Conservation (phyloP, 148 eudicot species). For the Persicaria tinctoria region DNA sequence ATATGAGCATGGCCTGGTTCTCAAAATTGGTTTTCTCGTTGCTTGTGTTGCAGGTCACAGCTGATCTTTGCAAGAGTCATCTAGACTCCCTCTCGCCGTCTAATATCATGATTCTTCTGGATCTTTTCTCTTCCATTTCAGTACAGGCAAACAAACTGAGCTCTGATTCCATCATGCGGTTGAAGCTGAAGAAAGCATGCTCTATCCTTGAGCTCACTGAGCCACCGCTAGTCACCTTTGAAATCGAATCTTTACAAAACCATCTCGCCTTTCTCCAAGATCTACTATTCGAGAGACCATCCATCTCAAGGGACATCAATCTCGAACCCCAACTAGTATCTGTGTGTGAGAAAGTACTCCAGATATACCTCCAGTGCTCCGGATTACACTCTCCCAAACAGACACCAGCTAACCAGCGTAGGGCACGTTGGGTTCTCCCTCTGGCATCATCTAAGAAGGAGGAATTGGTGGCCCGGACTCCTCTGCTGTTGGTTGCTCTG, state of each 20-base stretch:
- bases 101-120: constrained; percentile 50
- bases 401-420: constrained; percentile 22
- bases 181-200: constrained; percentile 67
- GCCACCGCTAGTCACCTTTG: constrained; percentile 78
- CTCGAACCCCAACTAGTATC: constrained; percentile 47
- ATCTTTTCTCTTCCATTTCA: constrained; percentile 48
- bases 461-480: constrained; percentile 72
- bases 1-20: background rate
- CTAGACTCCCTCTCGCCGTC: constrained; percentile 40
- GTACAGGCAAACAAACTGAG: constrained; percentile 64
- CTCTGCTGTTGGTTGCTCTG: constrained; percentile 58
- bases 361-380: constrained; percentile 67
- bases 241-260: constrained; percentile 67
- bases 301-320: constrained; percentile 39
- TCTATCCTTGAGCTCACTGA: constrained; percentile 68
- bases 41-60: constrained; percentile 45
- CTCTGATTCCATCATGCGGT: constrained; percentile 36
- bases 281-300: constrained; percentile 34
- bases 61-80: constrained; percentile 69
- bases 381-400: constrained; percentile 29
- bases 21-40: background rate
- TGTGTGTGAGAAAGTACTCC: constrained; percentile 59
- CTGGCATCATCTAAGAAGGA: constrained; percentile 71
- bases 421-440: constrained; percentile 67
- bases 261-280: constrained; percentile 61